phyloP scores from a whole-genome alignment of 1,284 basidiomycete species.

The Heterobasidion occidentale region DNA sequence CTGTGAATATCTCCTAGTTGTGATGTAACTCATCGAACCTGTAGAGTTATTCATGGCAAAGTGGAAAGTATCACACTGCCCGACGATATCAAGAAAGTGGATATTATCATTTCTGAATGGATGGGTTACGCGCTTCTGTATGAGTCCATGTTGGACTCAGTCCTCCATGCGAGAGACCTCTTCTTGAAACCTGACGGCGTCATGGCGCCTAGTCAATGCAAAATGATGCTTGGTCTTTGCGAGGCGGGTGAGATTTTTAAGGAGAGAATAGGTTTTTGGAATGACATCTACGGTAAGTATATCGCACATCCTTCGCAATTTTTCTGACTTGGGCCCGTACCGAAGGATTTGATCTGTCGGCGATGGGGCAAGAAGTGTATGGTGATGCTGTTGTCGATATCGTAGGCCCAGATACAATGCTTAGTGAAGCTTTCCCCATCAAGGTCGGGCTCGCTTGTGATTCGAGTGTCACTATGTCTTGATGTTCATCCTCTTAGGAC shows the following conservation, averaged over 20 bases:
- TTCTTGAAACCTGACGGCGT: conserved; percentile 67
- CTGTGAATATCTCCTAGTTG: neutral
- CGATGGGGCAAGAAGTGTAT: conserved; percentile 67
- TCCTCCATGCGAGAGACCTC: conserved; percentile 79
- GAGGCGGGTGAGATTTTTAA: conserved; percentile 70
- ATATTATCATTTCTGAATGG: conserved; percentile 96
- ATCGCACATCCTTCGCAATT: neutral
- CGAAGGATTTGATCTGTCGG: conserved; percentile 77
- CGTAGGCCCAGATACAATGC: conserved; percentile 60
- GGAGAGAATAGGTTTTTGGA: conserved; percentile 86
- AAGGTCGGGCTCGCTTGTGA: conserved; percentile 37
- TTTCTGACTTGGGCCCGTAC: neutral
- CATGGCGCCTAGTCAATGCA: conserved; percentile 90
- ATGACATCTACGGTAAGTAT: conserved; percentile 76
- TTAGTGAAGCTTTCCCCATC: conserved; percentile 62
- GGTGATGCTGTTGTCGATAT: conserved; percentile 81
- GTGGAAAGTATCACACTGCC: conserved; percentile 79
- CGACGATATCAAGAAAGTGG: conserved; percentile 68
- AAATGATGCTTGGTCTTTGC: conserved; percentile 79
- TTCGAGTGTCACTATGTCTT: neutral
- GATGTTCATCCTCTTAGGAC: conserved; percentile 36
- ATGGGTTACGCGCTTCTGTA: conserved; percentile 94
- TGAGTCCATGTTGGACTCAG: conserved; percentile 97
- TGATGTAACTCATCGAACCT: neutral
- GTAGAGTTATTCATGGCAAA: conserved; percentile 78